A percentile compares a stretch with the other conserved stretches of the same genome.
Evolutionary conservation across 2,329 filamentous ascomycete species (phyloP).

Genomic region (Fusarium tricinctum): DNA sequence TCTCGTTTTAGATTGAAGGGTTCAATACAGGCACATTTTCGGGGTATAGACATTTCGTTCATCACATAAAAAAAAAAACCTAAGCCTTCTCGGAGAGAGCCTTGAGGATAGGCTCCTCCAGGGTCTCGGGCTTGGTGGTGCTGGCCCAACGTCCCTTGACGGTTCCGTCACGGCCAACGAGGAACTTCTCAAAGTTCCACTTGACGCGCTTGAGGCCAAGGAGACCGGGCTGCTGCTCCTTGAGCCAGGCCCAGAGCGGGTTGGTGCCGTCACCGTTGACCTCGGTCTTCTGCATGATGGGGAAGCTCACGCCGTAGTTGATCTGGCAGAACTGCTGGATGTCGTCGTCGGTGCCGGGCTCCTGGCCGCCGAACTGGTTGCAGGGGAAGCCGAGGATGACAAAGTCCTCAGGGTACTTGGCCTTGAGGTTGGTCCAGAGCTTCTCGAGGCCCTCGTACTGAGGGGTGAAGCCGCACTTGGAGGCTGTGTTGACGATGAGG

Average conservation of each 20-base stretch:
- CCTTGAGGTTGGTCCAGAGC: slow-evolving; percentile 84
- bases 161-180: slow-evolving; percentile 86
- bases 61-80: background rate
- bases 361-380: slow-evolving; percentile 96
- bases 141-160: slow-evolving; percentile 90
- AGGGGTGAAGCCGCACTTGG: slow-evolving; percentile 98
- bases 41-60: background rate
- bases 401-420: slow-evolving; percentile 80
- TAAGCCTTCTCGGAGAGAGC: slow-evolving; percentile 66
- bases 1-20: slow-evolving; percentile 37
- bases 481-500: slow-evolving; percentile 96
- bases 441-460: slow-evolving; percentile 93
- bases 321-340: slow-evolving; percentile 89
- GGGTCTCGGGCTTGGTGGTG: slow-evolving; percentile 84
- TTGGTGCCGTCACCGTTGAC: slow-evolving; percentile 89
- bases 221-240: slow-evolving; percentile 81
- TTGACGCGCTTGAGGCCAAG: slow-evolving; percentile 92
- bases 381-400: slow-evolving; percentile 95
- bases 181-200: slow-evolving; percentile 99
- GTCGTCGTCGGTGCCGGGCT: slow-evolving; percentile 85
- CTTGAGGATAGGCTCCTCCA: slow-evolving; percentile 82
- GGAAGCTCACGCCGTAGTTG: slow-evolving; percentile 94
- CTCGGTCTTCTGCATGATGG: slow-evolving; percentile 90
- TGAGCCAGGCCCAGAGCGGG: slow-evolving; percentile 84
- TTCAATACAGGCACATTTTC: background rate